Conservation (phyloP, 2,329 filamentous ascomycete species). For the Aureobasidium musti region DNA sequence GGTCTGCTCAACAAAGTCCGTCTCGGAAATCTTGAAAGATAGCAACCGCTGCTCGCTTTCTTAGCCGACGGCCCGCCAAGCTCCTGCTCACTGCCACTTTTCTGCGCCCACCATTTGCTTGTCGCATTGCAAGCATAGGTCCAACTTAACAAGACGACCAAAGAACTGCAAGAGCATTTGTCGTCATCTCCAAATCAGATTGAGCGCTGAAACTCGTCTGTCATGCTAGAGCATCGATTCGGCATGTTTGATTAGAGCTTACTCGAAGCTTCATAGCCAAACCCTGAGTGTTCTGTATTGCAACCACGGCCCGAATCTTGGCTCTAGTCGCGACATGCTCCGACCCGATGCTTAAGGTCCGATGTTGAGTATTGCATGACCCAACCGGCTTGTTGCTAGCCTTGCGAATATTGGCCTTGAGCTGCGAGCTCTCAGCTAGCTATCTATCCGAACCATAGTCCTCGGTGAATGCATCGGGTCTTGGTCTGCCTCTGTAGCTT, state of each 20-base stretch:
- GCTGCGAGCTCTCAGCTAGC: neutral
- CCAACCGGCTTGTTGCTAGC: neutral
- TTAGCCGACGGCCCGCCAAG: constrained; percentile 8
- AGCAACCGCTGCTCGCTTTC: neutral
- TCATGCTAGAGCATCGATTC: neutral
- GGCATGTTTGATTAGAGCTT: constrained; percentile 7
- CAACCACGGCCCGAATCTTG: constrained; percentile 17
- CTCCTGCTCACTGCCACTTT: neutral
- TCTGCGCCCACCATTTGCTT: neutral
- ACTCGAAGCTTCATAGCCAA: neutral
- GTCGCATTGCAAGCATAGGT: neutral
- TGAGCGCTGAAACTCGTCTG: no score
- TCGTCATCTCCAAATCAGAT: neutral
- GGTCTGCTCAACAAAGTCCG: constrained; percentile 14
- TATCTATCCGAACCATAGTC: neutral
- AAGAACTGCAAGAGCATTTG: no score
- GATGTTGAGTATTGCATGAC: constrained; percentile 16
- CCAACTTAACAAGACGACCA: neutral
- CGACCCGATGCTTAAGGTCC: constrained; percentile 20
- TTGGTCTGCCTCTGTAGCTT: neutral
- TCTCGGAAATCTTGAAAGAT: constrained; percentile 13
- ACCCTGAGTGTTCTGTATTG: constrained; percentile 7
- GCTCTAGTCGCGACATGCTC: constrained; percentile 15
- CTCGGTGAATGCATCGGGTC: no score
- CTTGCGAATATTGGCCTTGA: neutral